Conservation (phyloP, 495 filamentous ascomycete species). For the Monascus purpureus region DNA sequence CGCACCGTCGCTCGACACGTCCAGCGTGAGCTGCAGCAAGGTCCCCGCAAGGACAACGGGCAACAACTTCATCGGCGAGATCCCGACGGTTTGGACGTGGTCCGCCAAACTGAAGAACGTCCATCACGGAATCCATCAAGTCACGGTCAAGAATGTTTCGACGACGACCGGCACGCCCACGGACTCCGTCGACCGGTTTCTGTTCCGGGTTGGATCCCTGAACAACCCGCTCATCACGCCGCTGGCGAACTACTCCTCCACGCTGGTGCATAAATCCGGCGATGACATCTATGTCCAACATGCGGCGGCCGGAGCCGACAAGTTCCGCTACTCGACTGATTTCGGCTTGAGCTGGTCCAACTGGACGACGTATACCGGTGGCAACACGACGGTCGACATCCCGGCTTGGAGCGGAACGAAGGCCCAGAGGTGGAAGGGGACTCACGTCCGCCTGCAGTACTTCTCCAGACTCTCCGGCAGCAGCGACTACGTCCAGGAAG, state of each 20-base stretch:
- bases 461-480: conserved; percentile 51
- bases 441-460: conserved; percentile 55
- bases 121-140: conserved; percentile 49
- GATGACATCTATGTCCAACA: conserved; percentile 40
- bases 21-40: conserved; percentile 29
- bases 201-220: conserved; percentile 39
- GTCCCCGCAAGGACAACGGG: conserved; percentile 12
- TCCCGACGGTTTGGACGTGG: conserved; percentile 42
- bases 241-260: conserved; percentile 43
- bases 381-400: conserved; percentile 28
- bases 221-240: conserved; percentile 46
- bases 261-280: conserved; percentile 27
- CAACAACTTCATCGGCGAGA: conserved; percentile 25
- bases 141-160: conserved; percentile 45
- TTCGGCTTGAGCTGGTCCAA: conserved; percentile 45
- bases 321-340: conserved; percentile 49
- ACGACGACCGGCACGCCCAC: conserved; percentile 28
- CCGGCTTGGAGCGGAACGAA: conserved; percentile 48
- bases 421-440: conserved; percentile 47
- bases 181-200: conserved; percentile 39
- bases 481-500: conserved; percentile 49
- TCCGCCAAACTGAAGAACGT: conserved; percentile 41
- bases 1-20: conserved; percentile 22
- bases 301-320: conserved; percentile 47
- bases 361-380: conserved; percentile 43